Conservation (phyloP, 352 stramenopile species). For the Globisporangium ultimum region DNA sequence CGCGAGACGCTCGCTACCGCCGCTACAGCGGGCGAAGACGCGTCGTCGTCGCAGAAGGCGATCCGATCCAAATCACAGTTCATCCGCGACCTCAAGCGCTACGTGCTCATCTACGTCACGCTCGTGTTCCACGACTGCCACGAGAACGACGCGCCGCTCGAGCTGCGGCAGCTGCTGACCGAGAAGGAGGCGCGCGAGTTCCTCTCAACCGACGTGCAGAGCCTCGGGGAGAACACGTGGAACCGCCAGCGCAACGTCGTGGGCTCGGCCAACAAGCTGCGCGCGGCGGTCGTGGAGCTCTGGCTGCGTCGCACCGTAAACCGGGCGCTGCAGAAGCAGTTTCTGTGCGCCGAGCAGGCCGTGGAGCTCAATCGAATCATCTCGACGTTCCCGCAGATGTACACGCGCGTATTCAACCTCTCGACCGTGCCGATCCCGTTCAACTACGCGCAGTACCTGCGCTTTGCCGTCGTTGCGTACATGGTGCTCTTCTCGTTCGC, state of each 20-base stretch:
- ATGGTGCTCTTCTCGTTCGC: constrained; percentile 42
- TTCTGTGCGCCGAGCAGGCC: no score
- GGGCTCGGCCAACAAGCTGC: constrained; percentile 45
- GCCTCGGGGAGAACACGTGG: constrained; percentile 39
- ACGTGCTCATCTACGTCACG: constrained; percentile 48
- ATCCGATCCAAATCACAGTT: constrained; percentile 42
- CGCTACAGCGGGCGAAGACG: no score
- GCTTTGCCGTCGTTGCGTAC: constrained; percentile 36
- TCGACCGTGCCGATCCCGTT: constrained; percentile 47
- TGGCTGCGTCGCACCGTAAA: constrained; percentile 51
- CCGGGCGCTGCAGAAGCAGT: constrained; percentile 24
- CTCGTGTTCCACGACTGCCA: constrained; percentile 62
- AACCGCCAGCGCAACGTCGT: constrained; percentile 41
- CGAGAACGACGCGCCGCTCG: constrained; percentile 28
- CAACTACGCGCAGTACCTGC: constrained; percentile 40
- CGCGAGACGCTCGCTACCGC: no score
- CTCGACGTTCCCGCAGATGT: constrained; percentile 43
- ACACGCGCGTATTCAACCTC: constrained; percentile 46
- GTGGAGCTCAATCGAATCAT: constrained; percentile 29
- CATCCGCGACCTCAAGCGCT: constrained; percentile 56
- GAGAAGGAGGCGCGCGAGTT: constrained; percentile 42
- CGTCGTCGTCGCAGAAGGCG: constrained; percentile 19
- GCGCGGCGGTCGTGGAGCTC: constrained; percentile 50
- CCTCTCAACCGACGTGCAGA: constrained; percentile 30
- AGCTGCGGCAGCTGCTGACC: constrained; percentile 40